Conservation (phyloP, 2,329 filamentous ascomycete species). For the Incumbomyces lentus region DNA sequence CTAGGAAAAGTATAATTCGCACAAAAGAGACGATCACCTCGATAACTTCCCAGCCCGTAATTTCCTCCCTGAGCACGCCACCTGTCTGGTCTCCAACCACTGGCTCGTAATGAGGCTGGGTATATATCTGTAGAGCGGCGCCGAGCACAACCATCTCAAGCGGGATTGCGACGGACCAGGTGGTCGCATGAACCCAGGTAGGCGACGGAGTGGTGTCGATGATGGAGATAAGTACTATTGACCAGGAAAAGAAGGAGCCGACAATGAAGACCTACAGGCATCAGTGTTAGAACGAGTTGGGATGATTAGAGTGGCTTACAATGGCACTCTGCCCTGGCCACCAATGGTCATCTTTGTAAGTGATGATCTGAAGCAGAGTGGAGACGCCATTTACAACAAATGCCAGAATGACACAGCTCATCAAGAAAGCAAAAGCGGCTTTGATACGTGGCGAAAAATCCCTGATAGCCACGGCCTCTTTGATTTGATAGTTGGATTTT, state of each 20-base stretch:
- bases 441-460: conserved; percentile 59
- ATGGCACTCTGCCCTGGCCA: conserved; percentile 73
- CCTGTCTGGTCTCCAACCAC: conserved; percentile 39
- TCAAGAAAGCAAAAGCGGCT: conserved; percentile 64
- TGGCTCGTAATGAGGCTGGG: conserved; percentile 54
- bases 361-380: conserved; percentile 64
- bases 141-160: conserved; percentile 65
- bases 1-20: conserved; percentile 57
- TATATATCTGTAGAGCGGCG: conserved; percentile 59
- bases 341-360: conserved; percentile 55
- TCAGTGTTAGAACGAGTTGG: neutral
- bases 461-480: conserved; percentile 34
- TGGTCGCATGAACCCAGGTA: conserved; percentile 64
- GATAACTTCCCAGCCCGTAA: conserved; percentile 34
- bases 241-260: conserved; percentile 76
- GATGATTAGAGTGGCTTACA: conserved; percentile 42
- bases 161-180: conserved; percentile 64
- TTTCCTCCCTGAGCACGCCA: conserved; percentile 30
- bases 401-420: conserved; percentile 58
- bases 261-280: conserved; percentile 64
- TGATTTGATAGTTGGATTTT: conserved; percentile 40
- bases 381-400: conserved; percentile 66
- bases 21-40: conserved; percentile 49
- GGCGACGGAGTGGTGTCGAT: conserved; percentile 76
- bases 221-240: conserved; percentile 74